These are phyloP conservation scores for Aspergillus flavus DNA, from an alignment of 2,329 filamentous ascomycete species.

Conservation along the genomic window DNA sequence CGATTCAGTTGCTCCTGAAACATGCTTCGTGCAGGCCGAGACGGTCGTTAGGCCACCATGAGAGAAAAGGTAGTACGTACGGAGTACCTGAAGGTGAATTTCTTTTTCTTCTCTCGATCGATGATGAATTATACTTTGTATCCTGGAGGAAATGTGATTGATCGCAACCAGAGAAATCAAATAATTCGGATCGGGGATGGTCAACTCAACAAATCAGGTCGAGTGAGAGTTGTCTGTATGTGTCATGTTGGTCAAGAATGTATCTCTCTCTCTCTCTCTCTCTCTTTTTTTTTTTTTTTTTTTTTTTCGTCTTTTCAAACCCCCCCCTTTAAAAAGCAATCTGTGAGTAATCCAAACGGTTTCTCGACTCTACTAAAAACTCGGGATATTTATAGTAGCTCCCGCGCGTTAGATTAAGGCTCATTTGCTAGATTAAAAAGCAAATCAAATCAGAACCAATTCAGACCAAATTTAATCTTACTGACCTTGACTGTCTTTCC, in stretches of 20 bases:
- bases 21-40: not conserved
- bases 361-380: not conserved
- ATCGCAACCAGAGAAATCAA: not conserved
- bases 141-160: not conserved
- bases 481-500: not conserved
- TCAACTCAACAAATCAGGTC: no score
- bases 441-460: not conserved
- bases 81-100: no score
- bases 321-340: not conserved
- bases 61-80: not conserved
- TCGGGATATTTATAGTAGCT: slow-evolving; percentile 4
- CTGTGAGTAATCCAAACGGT: not conserved
- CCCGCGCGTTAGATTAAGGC: slow-evolving; percentile 2
- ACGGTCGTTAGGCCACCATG: not conserved
- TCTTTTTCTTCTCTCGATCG: no score
- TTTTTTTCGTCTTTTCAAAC: not conserved
- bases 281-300: not conserved
- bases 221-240: not conserved
- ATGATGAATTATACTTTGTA: no score
- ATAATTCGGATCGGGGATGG: not conserved
- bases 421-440: not conserved
- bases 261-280: not conserved
- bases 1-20: not conserved
- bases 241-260: not conserved
- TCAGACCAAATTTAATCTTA: not conserved